Evolutionary conservation across 768 basidiomycete genomes (phyloP).

Genomic region (Naematelia encephala): DNA sequence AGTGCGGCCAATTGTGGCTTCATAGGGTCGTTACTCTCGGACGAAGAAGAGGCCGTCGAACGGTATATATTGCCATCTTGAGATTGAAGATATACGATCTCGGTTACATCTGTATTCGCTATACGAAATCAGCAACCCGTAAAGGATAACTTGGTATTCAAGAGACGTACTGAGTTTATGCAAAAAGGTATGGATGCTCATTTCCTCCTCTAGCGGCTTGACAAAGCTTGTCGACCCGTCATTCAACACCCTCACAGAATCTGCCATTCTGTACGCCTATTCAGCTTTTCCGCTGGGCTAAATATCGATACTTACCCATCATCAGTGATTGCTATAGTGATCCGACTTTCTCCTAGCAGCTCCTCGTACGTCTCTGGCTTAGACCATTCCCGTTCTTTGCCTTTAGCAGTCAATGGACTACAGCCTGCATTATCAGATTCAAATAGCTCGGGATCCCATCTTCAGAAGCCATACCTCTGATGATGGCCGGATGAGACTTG

Average conservation of each 20-base stretch:
- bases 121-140: not conserved
- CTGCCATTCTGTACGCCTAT: constrained; percentile 54
- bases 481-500: not conserved
- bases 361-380: constrained; percentile 54
- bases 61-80: constrained; percentile 83
- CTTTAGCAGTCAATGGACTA: not conserved
- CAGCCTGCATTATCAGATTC: not conserved
- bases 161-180: constrained; percentile 3
- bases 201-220: constrained; percentile 67
- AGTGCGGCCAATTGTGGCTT: constrained; percentile 64
- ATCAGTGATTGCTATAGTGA: constrained; percentile 78
- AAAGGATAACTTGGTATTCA: not conserved
- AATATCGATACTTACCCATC: constrained; percentile 61
- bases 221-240: constrained; percentile 66
- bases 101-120: constrained; percentile 21
- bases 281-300: not conserved
- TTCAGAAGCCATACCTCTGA: not conserved
- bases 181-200: constrained; percentile 57
- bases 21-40: not conserved
- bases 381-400: constrained; percentile 59
- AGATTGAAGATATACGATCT: constrained; percentile 74
- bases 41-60: constrained; percentile 6
- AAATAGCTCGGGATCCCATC: too few relatives aligned
- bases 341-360: constrained; percentile 59
- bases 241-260: constrained; percentile 60